phyloP scores from a whole-genome alignment of 2,329 filamentous ascomycete species.

The Akanthomyces lecanii region DNA sequence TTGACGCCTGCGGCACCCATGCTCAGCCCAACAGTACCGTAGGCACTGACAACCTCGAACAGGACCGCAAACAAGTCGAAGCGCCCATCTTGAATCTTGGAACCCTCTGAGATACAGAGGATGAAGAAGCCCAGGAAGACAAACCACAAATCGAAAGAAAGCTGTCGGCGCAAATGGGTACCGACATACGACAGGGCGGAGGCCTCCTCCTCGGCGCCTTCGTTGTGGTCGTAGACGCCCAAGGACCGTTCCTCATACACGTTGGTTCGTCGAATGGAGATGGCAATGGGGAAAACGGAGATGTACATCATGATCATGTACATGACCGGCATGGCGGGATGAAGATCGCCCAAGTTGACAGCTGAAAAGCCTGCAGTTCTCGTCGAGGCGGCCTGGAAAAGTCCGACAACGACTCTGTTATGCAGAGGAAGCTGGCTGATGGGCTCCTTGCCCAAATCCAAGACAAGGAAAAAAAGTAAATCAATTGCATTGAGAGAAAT shows the following conservation, averaged over 20 bases:
- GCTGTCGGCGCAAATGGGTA: slow-evolving; percentile 83
- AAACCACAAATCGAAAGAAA: slow-evolving; percentile 97
- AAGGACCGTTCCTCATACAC: slow-evolving; percentile 91
- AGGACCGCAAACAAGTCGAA: slow-evolving; percentile 68
- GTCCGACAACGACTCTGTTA: slow-evolving; percentile 74
- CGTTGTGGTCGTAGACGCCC: slow-evolving; percentile 61
- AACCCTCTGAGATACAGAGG: slow-evolving; percentile 82
- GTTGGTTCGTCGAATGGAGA: slow-evolving; percentile 88
- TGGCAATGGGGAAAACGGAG: slow-evolving; percentile 93
- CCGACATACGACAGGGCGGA: slow-evolving; percentile 78
- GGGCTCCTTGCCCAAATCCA: slow-evolving; percentile 73
- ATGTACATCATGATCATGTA: slow-evolving; percentile 99
- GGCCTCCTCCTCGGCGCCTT: slow-evolving; percentile 44
- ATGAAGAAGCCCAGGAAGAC: slow-evolving; percentile 92
- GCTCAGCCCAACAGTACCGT: slow-evolving; percentile 89
- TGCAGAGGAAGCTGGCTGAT: slow-evolving; percentile 67
- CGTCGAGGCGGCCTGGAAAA: slow-evolving; percentile 87
- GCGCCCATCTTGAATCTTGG: slow-evolving; percentile 56
- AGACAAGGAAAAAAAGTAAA: slow-evolving; percentile 83
- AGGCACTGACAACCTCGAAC: slow-evolving; percentile 86
- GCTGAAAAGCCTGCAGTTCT: slow-evolving; percentile 87
- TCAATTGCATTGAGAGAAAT: slow-evolving; percentile 79
- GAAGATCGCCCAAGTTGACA: slow-evolving; percentile 70
- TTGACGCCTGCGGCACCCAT: slow-evolving; percentile 75
- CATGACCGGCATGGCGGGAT: slow-evolving; percentile 87